Conservation (phyloP, 345 rosid species). For the Gossypium raimondii region DNA sequence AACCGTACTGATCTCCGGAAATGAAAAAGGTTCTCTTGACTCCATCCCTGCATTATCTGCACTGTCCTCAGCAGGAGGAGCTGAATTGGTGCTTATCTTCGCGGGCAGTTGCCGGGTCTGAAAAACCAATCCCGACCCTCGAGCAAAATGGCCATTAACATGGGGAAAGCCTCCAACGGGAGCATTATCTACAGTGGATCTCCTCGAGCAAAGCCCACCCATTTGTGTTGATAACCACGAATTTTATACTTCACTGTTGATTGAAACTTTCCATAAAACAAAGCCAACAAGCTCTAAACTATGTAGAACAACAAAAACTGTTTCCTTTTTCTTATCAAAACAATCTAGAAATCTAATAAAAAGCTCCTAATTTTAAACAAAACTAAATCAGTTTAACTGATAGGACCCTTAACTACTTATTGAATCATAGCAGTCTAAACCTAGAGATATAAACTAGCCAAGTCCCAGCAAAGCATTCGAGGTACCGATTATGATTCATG, state of each 20-base stretch:
- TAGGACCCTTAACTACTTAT: background rate
- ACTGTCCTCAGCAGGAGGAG: constrained; percentile 42
- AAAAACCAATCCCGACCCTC: constrained; percentile 36
- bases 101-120: constrained; percentile 42
- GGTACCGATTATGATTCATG: constrained; percentile 36
- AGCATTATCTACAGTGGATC: constrained; percentile 87
- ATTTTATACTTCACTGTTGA: constrained; percentile 22
- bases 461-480: constrained; percentile 30
- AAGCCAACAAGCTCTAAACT: constrained; percentile 19
- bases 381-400: background rate
- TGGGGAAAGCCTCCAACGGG: constrained; percentile 72
- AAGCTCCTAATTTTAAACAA: constrained; percentile 8
- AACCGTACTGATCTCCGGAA: constrained; percentile 38
- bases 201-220: constrained; percentile 99
- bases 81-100: constrained; percentile 34
- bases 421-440: constrained; percentile 23
- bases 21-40: constrained; percentile 45
- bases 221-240: constrained; percentile 33
- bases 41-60: constrained; percentile 47
- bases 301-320: constrained; percentile 9
- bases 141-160: constrained; percentile 50
- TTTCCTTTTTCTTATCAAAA: constrained; percentile 3
- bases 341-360: constrained; percentile 2
- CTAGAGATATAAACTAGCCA: constrained; percentile 23
- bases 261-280: constrained; percentile 37